Evolutionary conservation across 2,329 filamentous ascomycete genomes (phyloP).

Genomic region (Sporothrix mexicana): DNA sequence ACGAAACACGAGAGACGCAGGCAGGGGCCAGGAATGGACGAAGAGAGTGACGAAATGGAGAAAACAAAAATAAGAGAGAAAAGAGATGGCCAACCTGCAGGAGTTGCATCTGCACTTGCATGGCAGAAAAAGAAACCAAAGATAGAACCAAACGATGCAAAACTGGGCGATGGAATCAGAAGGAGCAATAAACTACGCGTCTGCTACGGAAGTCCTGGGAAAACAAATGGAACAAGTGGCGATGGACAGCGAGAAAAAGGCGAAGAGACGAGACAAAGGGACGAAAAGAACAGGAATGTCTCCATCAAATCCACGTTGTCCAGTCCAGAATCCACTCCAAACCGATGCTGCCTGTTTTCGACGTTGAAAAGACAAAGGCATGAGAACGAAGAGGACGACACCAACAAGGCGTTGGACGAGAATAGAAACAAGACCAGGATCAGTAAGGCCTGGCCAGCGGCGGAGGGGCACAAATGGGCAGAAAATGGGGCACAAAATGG

Average conservation of each 20-base stretch:
- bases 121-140: not conserved
- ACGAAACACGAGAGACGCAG: not conserved
- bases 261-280: not conserved
- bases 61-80: not conserved
- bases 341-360: constrained; percentile 1
- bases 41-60: not conserved
- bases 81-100: not conserved
- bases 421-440: constrained; percentile 24
- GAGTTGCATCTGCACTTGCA: not conserved
- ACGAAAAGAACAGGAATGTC: not conserved
- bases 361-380: not conserved
- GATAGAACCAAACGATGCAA: not conserved
- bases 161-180: not conserved
- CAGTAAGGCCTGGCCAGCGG: not conserved
- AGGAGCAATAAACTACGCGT: constrained; percentile 11
- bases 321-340: not conserved
- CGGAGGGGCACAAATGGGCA: not conserved
- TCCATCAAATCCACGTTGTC: not conserved
- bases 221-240: not conserved
- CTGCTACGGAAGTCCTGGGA: constrained; percentile 12
- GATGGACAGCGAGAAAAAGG: not conserved
- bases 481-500: constrained; percentile 7
- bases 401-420: constrained; percentile 20
- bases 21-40: not conserved
- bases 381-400: not conserved